phyloP scores from a whole-genome alignment of 345 rosid genomes.

The Gossypium bickii region DNA sequence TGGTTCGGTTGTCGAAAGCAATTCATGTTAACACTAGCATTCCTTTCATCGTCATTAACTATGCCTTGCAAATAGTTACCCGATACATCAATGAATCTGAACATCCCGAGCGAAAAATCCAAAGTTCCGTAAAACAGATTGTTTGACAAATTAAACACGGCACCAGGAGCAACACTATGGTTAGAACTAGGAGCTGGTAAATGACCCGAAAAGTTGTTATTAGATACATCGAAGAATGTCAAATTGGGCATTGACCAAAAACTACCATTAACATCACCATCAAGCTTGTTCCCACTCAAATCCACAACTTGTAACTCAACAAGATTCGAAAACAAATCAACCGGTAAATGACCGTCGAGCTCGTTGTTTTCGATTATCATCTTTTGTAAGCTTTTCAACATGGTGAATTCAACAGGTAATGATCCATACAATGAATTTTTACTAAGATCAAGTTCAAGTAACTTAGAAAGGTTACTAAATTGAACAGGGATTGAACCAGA shows the following conservation, averaged over 20 bases:
- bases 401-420: constrained; percentile 38
- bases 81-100: constrained; percentile 52
- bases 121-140: constrained; percentile 68
- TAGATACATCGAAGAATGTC: constrained; percentile 51
- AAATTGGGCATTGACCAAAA: constrained; percentile 35
- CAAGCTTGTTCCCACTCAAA: constrained; percentile 43
- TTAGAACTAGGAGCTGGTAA: constrained; percentile 32
- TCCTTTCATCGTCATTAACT: constrained; percentile 27
- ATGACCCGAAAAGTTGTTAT: constrained; percentile 52
- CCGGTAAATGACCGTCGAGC: constrained; percentile 33
- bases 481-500: constrained; percentile 43
- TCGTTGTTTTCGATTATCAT: constrained; percentile 40
- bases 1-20: constrained; percentile 54
- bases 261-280: constrained; percentile 41
- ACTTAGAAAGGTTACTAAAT: constrained; percentile 38
- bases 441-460: constrained; percentile 59
- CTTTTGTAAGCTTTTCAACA: constrained; percentile 37
- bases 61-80: constrained; percentile 79
- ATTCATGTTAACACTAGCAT: constrained; percentile 44
- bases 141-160: constrained; percentile 55
- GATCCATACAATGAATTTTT: constrained; percentile 46
- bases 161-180: constrained; percentile 24
- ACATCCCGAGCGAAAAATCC: constrained; percentile 36
- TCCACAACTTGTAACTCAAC: constrained; percentile 34
- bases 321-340: constrained; percentile 38